These are phyloP conservation scores for Epichloe elymi DNA, from an alignment of 2,329 filamentous ascomycete genomes.

Conservation along the genomic window DNA sequence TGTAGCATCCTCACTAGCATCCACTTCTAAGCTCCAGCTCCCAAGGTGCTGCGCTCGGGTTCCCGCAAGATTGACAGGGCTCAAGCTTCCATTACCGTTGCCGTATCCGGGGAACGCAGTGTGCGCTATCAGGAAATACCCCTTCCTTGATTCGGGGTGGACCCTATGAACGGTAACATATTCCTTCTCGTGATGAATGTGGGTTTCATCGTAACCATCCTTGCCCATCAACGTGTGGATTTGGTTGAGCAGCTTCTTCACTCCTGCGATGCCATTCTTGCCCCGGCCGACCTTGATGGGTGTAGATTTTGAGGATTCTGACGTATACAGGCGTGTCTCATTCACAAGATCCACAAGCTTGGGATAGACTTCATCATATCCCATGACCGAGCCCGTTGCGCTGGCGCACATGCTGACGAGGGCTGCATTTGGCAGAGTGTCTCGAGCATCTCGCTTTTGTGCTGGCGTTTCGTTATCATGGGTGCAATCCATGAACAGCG, in stretches of 20 bases:
- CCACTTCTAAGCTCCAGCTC: slow-evolving; percentile 85
- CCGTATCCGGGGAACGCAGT: slow-evolving; percentile 90
- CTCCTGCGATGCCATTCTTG: slow-evolving; percentile 73
- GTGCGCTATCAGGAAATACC: slow-evolving; percentile 90
- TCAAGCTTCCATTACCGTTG: slow-evolving; percentile 68
- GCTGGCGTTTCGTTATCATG: slow-evolving; percentile 96
- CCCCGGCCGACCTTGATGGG: slow-evolving; percentile 53
- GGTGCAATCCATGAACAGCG: slow-evolving; percentile 97
- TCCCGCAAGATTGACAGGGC: slow-evolving; percentile 65
- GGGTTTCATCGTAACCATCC: slow-evolving; percentile 86
- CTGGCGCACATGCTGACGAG: slow-evolving; percentile 93
- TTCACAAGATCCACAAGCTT: slow-evolving; percentile 85
- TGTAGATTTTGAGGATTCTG: slow-evolving; percentile 50
- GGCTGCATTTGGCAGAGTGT: slow-evolving; percentile 87
- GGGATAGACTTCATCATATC: slow-evolving; percentile 94
- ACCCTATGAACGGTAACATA: slow-evolving; percentile 95
- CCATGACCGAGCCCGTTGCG: slow-evolving; percentile 91
- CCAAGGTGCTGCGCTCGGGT: slow-evolving; percentile 79
- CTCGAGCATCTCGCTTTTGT: slow-evolving; percentile 85
- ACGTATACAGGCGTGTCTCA: slow-evolving; percentile 74
- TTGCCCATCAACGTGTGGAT: slow-evolving; percentile 94
- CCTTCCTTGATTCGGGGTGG: slow-evolving; percentile 81
- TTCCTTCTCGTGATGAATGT: slow-evolving; percentile 91
- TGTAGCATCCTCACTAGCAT: slow-evolving; percentile 58
- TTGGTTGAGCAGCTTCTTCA: slow-evolving; percentile 88